A percentile compares a stretch with the other conserved stretches of the same genome.
These are phyloP conservation scores for Phoma sp. DNA, from an alignment of 2,329 filamentous ascomycete genomes.

Conservation along the genomic window DNA sequence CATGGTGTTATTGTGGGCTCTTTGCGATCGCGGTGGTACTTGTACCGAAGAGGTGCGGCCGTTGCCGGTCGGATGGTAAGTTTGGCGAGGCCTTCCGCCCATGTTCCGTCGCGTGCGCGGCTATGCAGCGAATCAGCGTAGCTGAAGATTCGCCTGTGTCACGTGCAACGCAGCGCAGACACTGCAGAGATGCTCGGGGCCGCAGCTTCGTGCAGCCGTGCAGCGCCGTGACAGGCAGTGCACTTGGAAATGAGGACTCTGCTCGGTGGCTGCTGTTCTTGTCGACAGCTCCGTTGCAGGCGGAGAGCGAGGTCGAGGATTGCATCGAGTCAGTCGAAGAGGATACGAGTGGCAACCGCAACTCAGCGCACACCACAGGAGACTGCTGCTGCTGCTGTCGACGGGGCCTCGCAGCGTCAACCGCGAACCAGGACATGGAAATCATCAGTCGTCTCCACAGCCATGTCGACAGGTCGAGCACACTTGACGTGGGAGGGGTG, in stretches of 20 bases:
- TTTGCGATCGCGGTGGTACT: conserved; percentile 1
- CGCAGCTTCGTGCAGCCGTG: neutral
- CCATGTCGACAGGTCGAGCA: conserved; percentile 10
- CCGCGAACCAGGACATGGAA: conserved; percentile 12
- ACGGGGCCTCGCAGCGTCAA: conserved; percentile 10
- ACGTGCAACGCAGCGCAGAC: neutral
- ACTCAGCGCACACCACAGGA: conserved; percentile 11
- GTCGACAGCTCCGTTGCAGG: neutral
- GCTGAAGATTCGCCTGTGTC: conserved; percentile 1
- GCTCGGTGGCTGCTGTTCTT: conserved; percentile 2
- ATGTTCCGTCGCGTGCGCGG: conserved; percentile 5
- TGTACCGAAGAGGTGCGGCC: neutral
- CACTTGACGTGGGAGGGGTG: conserved; percentile 1
- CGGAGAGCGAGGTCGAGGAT: neutral
- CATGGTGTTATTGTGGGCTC: conserved; percentile 10
- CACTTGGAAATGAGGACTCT: neutral
- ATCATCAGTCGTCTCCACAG: conserved; percentile 11
- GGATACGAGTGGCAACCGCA: conserved; percentile 9
- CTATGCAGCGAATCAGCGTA: conserved; percentile 10
- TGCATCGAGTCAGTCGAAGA: conserved; percentile 1
- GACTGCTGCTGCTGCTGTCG: neutral
- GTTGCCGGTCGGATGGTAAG: conserved; percentile 19
- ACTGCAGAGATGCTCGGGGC: neutral
- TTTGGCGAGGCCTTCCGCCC: conserved; percentile 14
- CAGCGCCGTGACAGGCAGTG: conserved; percentile 3